Percentiles rank a stretch among this genome's conserved stretches.
These are phyloP conservation scores for Ciborinia camelliae DNA, from an alignment of 2,329 filamentous ascomycete species.

Conservation along the genomic window DNA sequence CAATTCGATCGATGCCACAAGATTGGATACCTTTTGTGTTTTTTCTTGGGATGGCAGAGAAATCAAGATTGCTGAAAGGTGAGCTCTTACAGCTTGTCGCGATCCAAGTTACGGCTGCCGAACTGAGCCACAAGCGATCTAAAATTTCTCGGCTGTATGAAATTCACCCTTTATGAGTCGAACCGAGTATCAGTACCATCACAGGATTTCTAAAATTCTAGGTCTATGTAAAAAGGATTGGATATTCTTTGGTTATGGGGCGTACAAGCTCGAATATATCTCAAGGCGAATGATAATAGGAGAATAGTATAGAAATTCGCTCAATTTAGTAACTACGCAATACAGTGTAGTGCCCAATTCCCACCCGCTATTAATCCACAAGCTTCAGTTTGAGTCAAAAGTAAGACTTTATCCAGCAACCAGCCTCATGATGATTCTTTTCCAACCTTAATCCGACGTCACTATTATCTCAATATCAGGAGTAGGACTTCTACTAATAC, in stretches of 20 bases:
- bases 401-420: neutral
- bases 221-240: neutral
- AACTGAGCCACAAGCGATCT: conserved; percentile 17
- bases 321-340: neutral
- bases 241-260: neutral
- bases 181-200: neutral
- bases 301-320: neutral
- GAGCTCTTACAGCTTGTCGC: conserved; percentile 18
- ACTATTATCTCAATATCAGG: conserved; percentile 15
- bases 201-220: neutral
- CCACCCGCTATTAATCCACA: too few species aligned
- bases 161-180: neutral
- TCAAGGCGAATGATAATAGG: neutral
- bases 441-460: neutral
- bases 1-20: conserved; percentile 18
- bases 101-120: conserved; percentile 19
- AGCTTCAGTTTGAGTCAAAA: neutral
- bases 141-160: conserved; percentile 35
- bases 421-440: neutral
- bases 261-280: neutral
- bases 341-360: neutral
- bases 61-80: conserved; percentile 10
- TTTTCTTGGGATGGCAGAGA: neutral
- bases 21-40: neutral
- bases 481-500: conserved; percentile 21